phyloP scores from a whole-genome alignment of 1,284 basidiomycete species.

The Pyrrhoderma noxium region DNA sequence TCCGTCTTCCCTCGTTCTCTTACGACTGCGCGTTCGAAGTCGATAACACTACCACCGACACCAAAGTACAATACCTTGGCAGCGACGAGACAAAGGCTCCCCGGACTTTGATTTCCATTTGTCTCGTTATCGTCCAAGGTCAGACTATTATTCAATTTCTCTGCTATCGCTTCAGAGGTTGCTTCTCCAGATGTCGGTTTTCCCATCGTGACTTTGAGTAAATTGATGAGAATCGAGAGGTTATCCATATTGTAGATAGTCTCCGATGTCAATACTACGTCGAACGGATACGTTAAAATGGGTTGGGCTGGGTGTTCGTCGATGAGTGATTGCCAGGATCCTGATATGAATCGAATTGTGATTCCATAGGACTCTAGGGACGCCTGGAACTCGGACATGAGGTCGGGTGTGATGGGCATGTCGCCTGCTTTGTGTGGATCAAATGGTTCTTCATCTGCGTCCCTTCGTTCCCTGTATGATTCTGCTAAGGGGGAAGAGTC shows the following conservation, averaged over 20 bases:
- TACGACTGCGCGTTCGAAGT: conserved; percentile 59
- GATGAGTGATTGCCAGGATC: conserved; percentile 58
- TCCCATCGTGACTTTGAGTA: conserved; percentile 27
- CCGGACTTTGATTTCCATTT: neutral
- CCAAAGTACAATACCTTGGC: conserved; percentile 96
- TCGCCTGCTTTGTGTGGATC: conserved; percentile 36
- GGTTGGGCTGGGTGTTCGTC: conserved; percentile 15
- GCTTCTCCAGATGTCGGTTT: neutral
- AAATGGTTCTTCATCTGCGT: conserved; percentile 25
- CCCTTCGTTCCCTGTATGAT: conserved; percentile 31
- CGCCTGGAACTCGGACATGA: conserved; percentile 57
- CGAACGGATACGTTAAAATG: conserved; percentile 35
- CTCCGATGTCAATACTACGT: conserved; percentile 83
- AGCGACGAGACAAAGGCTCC: conserved; percentile 58
- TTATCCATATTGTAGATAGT: conserved; percentile 81
- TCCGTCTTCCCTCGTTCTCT: conserved; percentile 31
- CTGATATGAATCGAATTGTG: conserved; percentile 69
- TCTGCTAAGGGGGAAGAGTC: conserved; percentile 46
- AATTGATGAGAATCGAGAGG: conserved; percentile 56
- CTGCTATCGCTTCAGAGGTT: neutral
- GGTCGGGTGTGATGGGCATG: conserved; percentile 53
- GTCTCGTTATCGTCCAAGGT: neutral
- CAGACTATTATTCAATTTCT: neutral
- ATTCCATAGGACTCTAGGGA: conserved; percentile 52
- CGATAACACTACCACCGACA: conserved; percentile 82